phyloP scores from a whole-genome alignment of 441 rosid species.

The Erysimum pusillum region DNA sequence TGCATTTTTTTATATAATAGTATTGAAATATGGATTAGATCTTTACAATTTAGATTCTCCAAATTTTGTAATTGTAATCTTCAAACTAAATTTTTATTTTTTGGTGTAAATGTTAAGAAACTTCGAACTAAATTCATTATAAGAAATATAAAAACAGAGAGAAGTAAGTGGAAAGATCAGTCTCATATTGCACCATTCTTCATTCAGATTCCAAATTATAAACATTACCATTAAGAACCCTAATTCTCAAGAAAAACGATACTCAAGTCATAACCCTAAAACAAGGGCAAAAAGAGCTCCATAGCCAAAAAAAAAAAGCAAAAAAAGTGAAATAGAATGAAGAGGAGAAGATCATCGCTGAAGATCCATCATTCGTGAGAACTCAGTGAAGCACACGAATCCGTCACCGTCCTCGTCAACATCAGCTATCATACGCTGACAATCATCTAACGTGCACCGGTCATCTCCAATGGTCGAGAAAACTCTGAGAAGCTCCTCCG shows the following conservation, averaged over 20 bases:
- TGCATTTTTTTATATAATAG: neutral
- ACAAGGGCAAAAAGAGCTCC: constrained; percentile 38
- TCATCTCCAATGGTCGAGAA: constrained; percentile 68
- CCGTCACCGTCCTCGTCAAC: constrained; percentile 81
- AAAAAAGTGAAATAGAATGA: neutral
- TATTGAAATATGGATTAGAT: neutral
- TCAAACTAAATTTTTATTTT: neutral
- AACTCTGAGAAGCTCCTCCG: constrained; percentile 69
- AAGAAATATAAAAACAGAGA: neutral
- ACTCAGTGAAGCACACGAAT: constrained; percentile 86
- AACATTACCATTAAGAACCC: neutral
- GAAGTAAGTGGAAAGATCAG: neutral
- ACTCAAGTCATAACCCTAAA: constrained; percentile 26
- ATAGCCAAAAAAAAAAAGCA: neutral
- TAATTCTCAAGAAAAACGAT: constrained; percentile 11
- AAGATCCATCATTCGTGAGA: constrained; percentile 76
- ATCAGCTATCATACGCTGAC: constrained; percentile 79
- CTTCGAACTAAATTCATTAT: neutral
- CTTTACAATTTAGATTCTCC: neutral
- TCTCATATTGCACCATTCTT: constrained; percentile 13
- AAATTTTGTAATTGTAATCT: too few relatives aligned
- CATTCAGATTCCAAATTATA: neutral
- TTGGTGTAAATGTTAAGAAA: neutral
- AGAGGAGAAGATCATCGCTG: constrained; percentile 40
- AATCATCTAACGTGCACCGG: constrained; percentile 81